Base-by-base conservation (phyloP, 108 stramenopile species). In the Mediolabrus comicus region DNA sequence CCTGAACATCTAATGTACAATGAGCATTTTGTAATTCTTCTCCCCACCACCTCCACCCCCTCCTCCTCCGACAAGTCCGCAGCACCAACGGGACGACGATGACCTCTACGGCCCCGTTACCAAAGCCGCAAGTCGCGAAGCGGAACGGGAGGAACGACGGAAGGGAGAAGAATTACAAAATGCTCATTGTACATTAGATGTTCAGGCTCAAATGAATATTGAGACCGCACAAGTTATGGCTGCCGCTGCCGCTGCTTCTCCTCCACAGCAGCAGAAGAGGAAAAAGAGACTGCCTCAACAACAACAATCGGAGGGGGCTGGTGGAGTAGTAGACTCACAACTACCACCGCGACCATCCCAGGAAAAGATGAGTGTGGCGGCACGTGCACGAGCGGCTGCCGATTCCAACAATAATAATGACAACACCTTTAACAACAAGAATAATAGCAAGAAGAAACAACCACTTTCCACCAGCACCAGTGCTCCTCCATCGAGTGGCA, bases 91-190 rank as follows among this genome's bases (percentile, higher is more conserved):
- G 9, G 52, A 34, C 16, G 53, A 34, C 5, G 65, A 64, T 22
- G 7, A n/a, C 29, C 12, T 46, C 35, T 49, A 49, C 56, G 74
- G 74, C n/a, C 74, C 74, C 6, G 74, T 75, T 13, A 75, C 74
- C 24, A 66, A 59, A 31, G 65, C 67, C 3, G 74, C 74, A 38
- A 53, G 65, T n/a, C 52, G 33, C 10, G 16, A 16, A 38, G 43
- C 33, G 2, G 26, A 49, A 35, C 64, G 54, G 2, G 35, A 56
- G 6, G 53, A 64, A n/a, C 49, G 11, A 3, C 41, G 19, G 0
- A 25, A 27, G 11, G 65, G 14, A 11, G 39, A 67, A 25, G 33
- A 39, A 24, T 19, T 30, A 4, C 13, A 70, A 1, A n/a, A 53
- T n/a, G 58, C 63, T 3, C 29, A 55, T 22, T 71, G 71, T 5